Evolutionary conservation across 2,329 filamentous ascomycete genomes (phyloP), one percentile per base, ranked within the genome.

Genomic region (Neodidymelliopsis sp.): DNA sequence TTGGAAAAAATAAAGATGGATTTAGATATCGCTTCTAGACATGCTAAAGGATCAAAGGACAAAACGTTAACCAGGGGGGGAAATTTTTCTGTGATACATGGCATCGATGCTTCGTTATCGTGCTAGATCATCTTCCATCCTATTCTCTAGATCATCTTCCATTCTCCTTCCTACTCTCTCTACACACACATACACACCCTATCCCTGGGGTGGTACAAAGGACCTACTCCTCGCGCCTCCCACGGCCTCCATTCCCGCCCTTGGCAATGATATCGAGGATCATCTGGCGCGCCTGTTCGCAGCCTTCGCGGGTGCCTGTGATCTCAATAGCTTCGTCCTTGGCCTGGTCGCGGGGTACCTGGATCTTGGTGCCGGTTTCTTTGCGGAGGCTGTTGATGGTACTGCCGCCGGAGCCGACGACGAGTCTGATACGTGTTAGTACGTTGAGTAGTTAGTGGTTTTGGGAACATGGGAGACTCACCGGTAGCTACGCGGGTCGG

Each of bases 311-410:
- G 45, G 81, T 83, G 28, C 94, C 94, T 25, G 88, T 80, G 64
- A 99, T 89, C 77, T 96, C 91, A 70, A 99, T 97, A 4, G 93
- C 90, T 74, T 97, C 92, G 16, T 80, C 82, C 60, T 78, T 76
- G 37, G 79, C 79, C 73, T 95, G 89, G 66, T 90, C 87, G 59
- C 90, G 86, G 16, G 94, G 94, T 29, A 99, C 93, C 58, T 92
- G 91, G 70, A 99, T 95, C 76, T 89, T 91, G 75, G 92, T 97
- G 45, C 89, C 90, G 40, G 91, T 97, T 79, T 94, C 86, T 77
- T 90, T 91, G 62, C 94, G 86, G 70, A 99, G 97, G 30, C 85
- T 79, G 75, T 97, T 97, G 72, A 99, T 95, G 74, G 93, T 93
- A 73, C 85, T 89, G 50, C 94, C 94, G 51, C 88, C 89, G 57